These are phyloP conservation scores for Ricinus communis DNA, from an alignment of 345 rosid genomes.

Conservation along the genomic window DNA sequence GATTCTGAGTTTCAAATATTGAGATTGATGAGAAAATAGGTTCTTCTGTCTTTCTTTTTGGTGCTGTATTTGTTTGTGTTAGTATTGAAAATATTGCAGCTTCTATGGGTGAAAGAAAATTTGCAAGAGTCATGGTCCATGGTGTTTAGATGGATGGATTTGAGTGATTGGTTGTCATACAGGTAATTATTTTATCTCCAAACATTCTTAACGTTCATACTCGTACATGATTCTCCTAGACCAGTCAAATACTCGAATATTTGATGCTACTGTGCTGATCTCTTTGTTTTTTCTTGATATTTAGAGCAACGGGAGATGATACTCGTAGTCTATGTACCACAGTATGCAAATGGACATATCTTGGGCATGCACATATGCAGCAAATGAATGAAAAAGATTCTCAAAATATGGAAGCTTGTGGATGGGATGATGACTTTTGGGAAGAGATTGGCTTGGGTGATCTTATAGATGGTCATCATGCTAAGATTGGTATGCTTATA, in stretches of 20 bases:
- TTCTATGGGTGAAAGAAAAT: slow-evolving; percentile 97
- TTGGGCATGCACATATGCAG: slow-evolving; percentile 99
- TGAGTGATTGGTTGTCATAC: slow-evolving; percentile 97
- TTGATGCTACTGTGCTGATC: slow-evolving; percentile 5
- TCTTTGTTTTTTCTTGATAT: not conserved
- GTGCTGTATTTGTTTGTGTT: not conserved
- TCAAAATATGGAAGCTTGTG: slow-evolving; percentile 92
- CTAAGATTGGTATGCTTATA: slow-evolving; percentile 75
- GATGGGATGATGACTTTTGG: slow-evolving; percentile 99
- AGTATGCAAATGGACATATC: slow-evolving; percentile 98
- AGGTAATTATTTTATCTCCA: slow-evolving; percentile 42
- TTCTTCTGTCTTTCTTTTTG: too few relatives aligned
- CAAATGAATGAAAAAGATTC: slow-evolving; percentile 71
- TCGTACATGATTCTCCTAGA: slow-evolving; percentile 10
- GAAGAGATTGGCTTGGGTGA: slow-evolving; percentile 98
- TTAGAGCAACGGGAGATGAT: slow-evolving; percentile 95
- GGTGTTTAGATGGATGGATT: slow-evolving; percentile 97
- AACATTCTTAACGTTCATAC: slow-evolving; percentile 9
- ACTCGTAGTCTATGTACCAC: slow-evolving; percentile 95
- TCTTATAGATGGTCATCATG: slow-evolving; percentile 90
- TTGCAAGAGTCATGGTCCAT: slow-evolving; percentile 91
- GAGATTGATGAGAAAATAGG: too few relatives aligned
- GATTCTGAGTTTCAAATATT: too few relatives aligned
- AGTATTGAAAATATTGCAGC: slow-evolving; percentile 46
- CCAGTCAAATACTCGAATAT: slow-evolving; percentile 1